Percentiles rank a stretch among this genome's conserved stretches.
Conservation (phyloP, 352 stramenopile species). For the Globisporangium nodosum region DNA sequence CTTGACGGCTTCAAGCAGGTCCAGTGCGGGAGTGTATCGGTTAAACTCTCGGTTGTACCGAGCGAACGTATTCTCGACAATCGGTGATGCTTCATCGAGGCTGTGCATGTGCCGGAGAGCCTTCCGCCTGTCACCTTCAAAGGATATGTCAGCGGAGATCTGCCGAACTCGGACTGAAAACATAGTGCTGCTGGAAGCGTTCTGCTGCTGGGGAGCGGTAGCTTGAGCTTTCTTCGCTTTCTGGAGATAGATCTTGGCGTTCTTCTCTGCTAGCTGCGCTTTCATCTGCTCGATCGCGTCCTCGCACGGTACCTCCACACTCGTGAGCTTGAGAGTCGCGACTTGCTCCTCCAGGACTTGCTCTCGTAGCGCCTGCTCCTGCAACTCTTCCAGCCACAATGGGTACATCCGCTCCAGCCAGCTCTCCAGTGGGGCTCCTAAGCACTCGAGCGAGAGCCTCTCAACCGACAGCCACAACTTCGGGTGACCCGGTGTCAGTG, state of each 20-base stretch:
- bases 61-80: constrained; percentile 22
- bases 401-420: constrained; percentile 71
- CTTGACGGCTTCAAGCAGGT: constrained; percentile 23
- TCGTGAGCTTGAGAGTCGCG: constrained; percentile 43
- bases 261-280: constrained; percentile 42
- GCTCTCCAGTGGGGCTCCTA: constrained; percentile 45
- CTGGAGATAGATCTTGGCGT: constrained; percentile 51
- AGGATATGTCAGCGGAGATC: constrained; percentile 27
- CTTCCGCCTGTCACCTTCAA: constrained; percentile 29
- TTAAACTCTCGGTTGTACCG: constrained; percentile 12
- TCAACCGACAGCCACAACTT: constrained; percentile 48
- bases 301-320: constrained; percentile 34
- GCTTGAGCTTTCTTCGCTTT: constrained; percentile 38
- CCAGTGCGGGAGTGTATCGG: constrained; percentile 22
- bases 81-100: constrained; percentile 42
- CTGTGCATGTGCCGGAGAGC: constrained; percentile 23
- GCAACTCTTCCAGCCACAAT: constrained; percentile 66
- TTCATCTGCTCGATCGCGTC: constrained; percentile 43
- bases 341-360: constrained; percentile 67
- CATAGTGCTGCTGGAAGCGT: constrained; percentile 15
- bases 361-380: constrained; percentile 52
- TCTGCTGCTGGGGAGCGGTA: constrained; percentile 6
- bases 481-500: constrained; percentile 23
- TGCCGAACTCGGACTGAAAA: constrained; percentile 25
- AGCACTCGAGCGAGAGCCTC: constrained; percentile 36